Base-by-base conservation (phyloP, 495 filamentous ascomycete genomes). In the Hypoxylon fragiforme region DNA sequence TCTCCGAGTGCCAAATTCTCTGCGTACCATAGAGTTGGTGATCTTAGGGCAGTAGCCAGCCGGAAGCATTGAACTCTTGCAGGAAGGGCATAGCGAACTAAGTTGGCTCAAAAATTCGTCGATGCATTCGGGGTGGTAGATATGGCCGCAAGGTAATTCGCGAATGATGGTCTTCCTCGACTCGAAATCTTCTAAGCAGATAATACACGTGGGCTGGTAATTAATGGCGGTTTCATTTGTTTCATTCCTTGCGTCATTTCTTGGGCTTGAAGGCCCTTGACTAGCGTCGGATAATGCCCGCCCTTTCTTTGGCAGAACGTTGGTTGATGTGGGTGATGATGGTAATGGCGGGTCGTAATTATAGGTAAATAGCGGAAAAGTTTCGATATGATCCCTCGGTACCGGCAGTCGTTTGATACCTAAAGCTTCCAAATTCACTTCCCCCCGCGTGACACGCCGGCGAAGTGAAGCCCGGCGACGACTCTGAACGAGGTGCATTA, bases 101-200 rank as follows among this genome's bases (percentile, higher is more conserved):
- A 80, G 82, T 31, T 81, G 72, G 39, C 74, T 72, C 34, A 97
- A 74, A 57, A 90, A 92, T 8, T 80, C 74, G 64, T 97, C 91
- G 58, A 97, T 89, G 67, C 92, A 97, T 34, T 84, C 85, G 2
- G 89, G 84, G 47, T 97, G 91, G 71, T 90, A 97, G 48, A 96
- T 91, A 65, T 97, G 92, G 0, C 86, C 81, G 57, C 92, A 97
- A 0, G 88, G 85, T 3, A 97, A 76, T 67, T 95, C 89, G 30
- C 91, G 87, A 51, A 96, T 88, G 16, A 79, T 79, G 0, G 90
- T 86, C 12, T 66, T 63, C 7, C 78, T 77, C 13, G 85, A 80
- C 18, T 83, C 77, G 65, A 88, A 97, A 50, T 89, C 81, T 14
- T 94, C 89, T 1, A 95, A 79, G 61, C 92, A 97, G 50, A 97